Base-by-base conservation (phyloP, 2,329 filamentous ascomycete species). In the Septoria petroselini region DNA sequence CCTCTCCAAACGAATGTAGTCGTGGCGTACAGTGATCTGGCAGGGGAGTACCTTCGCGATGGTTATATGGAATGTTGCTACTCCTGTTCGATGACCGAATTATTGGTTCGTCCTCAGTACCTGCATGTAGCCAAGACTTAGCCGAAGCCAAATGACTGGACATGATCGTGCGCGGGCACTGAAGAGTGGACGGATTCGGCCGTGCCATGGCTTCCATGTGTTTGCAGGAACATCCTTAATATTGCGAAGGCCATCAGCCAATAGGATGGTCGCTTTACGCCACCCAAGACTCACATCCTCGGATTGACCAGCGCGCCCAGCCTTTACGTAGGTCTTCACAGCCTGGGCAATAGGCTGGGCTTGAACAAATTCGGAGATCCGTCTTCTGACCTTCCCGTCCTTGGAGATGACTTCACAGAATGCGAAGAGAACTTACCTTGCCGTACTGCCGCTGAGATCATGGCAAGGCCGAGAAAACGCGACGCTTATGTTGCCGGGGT, bases 1-100 rank as follows among this genome's bases (percentile, higher is more conserved):
- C 25, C 34, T 47, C 35, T 39, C 9, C 21, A 47, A 47, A 47
- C 43, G 43, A 47, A 47, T 47, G 43, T 47, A 18, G 43, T 47
- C 15, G 43, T 47, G 23, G 43, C 25, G 23, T 39, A 27, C 23
- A 9, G 43, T 7, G 21, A 40, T 7, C n/a, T 7, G 35, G 25
- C 43, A 39, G 23, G 35, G 35, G 34, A 34, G 15, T 17, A 35
- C 17, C 34, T 39, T 33, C 18, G 7, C 29, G 34, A 23, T 21
- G 39, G 25, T 47, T 27, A 45, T 38, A 46, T 21, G 43, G 21
- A 19, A 37, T 21, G 34, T 21, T 37, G 18, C 21, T 29, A 18
- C 43, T 18, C 11, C 33, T 39, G 23, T 4, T 7, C 9, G 34
- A n/a, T 39, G 34, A n/a, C 7, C 25, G 23, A 9, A 9, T 35